A percentile compares a stretch with the other conserved stretches of the same genome.
Evolutionary conservation across 192 early-diverging fungal species (phyloP).

Genomic region (Coemansia sp.): DNA sequence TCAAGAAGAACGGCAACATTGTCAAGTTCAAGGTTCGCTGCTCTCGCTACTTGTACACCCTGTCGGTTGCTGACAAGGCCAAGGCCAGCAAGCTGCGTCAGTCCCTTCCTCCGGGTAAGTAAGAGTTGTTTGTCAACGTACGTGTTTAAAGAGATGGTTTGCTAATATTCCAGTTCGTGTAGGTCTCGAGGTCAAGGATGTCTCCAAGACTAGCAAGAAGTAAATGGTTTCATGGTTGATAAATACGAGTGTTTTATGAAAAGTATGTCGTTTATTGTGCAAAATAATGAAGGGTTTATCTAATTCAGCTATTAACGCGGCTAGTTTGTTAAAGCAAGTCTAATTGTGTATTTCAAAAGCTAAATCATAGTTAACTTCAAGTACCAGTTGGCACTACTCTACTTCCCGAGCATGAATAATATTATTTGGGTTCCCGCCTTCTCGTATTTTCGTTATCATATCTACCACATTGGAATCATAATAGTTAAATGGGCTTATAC

Average conservation of each 20-base stretch:
- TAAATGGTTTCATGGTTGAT: not conserved
- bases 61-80: conserved; percentile 88
- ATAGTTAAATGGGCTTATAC: too few relatives aligned
- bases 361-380: too few relatives aligned
- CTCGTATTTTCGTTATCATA: too few relatives aligned
- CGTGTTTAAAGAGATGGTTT: not conserved
- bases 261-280: not conserved
- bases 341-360: too few relatives aligned
- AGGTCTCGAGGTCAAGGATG: conserved; percentile 23
- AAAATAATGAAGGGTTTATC: too few relatives aligned
- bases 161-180: not conserved
- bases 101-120: conserved; percentile 80
- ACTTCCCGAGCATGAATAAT: too few relatives aligned
- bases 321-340: too few relatives aligned
- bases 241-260: not conserved
- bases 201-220: conserved; percentile 16
- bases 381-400: too few relatives aligned
- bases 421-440: too few relatives aligned
- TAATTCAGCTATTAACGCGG: too few relatives aligned
- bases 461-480: too few relatives aligned
- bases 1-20: conserved; percentile 92
- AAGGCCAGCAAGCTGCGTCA: conserved; percentile 96
- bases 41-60: conserved; percentile 97
- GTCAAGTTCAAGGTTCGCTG: conserved; percentile 99
- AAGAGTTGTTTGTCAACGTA: not conserved